These are phyloP conservation scores for Butyriboletus loyo DNA, from an alignment of 768 basidiomycete species.

Conservation along the genomic window DNA sequence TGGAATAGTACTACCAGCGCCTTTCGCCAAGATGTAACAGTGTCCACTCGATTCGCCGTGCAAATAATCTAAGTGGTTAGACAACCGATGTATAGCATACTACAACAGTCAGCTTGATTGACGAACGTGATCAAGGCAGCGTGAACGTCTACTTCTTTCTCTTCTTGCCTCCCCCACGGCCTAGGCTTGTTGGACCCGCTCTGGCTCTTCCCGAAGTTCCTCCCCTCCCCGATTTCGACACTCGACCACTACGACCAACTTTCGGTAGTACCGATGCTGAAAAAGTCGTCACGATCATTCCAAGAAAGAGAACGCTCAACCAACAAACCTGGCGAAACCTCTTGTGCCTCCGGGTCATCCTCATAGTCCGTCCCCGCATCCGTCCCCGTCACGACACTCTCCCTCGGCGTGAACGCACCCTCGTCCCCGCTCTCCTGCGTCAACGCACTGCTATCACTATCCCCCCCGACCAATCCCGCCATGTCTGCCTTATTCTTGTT, in stretches of 20 bases:
- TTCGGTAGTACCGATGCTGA: conserved; percentile 20
- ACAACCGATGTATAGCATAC: background rate
- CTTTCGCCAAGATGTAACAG: conserved; percentile 7
- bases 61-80: conserved; percentile 3
- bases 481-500: conserved; percentile 47
- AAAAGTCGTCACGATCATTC: conserved; percentile 13
- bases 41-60: background rate
- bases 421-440: conserved; percentile 84
- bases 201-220: conserved; percentile 24
- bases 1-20: conserved; percentile 14
- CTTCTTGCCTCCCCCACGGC: conserved; percentile 30
- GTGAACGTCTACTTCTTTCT: conserved; percentile 29
- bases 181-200: conserved; percentile 20
- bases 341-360: conserved; percentile 65
- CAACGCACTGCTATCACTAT: conserved; percentile 81
- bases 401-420: conserved; percentile 54
- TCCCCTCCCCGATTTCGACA: conserved; percentile 26
- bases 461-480: conserved; percentile 75
- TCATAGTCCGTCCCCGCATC: conserved; percentile 71
- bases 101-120: background rate
- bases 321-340: conserved; percentile 54
- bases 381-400: conserved; percentile 67
- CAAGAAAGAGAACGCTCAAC: background rate
- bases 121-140: background rate
- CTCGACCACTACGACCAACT: conserved; percentile 26